phyloP scores from a whole-genome alignment of 2,329 filamentous ascomycete genomes.

The Penicillium brevicompactum region DNA sequence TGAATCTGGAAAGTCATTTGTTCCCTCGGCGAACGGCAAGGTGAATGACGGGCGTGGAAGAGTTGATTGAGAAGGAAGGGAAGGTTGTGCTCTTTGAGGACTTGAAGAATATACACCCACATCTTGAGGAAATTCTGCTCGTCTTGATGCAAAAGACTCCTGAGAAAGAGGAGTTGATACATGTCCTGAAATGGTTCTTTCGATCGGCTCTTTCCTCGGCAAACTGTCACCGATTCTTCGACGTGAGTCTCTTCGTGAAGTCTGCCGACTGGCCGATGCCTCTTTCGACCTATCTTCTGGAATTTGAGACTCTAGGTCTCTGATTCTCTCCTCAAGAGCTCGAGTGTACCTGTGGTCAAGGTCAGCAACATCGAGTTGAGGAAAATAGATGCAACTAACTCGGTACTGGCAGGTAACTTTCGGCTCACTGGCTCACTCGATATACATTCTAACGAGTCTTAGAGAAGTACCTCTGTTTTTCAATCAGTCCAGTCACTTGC shows the following conservation, averaged over 20 bases:
- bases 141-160: background rate
- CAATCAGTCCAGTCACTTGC: background rate
- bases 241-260: background rate
- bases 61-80: background rate
- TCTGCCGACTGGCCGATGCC: background rate
- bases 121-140: no score
- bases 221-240: background rate
- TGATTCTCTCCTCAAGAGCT: conserved; percentile 13
- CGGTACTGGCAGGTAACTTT: conserved; percentile 5
- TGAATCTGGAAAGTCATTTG: background rate
- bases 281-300: background rate
- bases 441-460: conserved; percentile 7
- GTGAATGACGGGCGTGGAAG: background rate
- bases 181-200: background rate
- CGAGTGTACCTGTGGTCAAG: conserved; percentile 8
- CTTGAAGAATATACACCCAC: background rate
- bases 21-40: background rate
- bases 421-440: conserved; percentile 8
- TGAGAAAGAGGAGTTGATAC: background rate
- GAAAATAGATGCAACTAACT: background rate
- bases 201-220: background rate
- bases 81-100: background rate
- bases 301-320: conserved; percentile 11
- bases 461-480: background rate
- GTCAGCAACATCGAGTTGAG: background rate